Evolutionary conservation across 1,139 yeast genomes (phyloP).

Genomic region (Sugiyamaella neomexicana): DNA sequence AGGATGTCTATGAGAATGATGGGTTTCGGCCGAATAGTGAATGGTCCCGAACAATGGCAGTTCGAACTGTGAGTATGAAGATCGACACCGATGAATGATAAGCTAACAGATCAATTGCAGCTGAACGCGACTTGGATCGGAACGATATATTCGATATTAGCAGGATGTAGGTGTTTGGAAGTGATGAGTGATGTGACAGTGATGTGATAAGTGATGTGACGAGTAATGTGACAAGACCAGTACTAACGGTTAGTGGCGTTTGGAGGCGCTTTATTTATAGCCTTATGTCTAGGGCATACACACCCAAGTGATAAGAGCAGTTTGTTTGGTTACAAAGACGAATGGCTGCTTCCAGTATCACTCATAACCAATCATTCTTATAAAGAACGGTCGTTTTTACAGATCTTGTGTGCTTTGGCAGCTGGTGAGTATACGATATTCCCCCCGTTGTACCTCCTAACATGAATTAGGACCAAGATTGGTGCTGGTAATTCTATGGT

Average conservation of each 20-base stretch:
- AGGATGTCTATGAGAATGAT: not conserved
- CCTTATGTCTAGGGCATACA: conserved; percentile 17
- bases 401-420: conserved; percentile 68
- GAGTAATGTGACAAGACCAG: not conserved
- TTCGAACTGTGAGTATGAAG: not conserved
- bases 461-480: conserved; percentile 54
- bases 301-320: conserved; percentile 10
- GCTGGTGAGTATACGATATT: conserved; percentile 77
- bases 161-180: conserved; percentile 8
- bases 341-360: conserved; percentile 17
- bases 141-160: conserved; percentile 4
- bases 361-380: conserved; percentile 38
- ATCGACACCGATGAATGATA: not conserved
- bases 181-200: too few species aligned
- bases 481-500: conserved; percentile 76
- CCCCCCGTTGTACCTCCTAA: too few species aligned
- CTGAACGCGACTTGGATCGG: conserved; percentile 10
- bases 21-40: not conserved
- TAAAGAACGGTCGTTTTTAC: conserved; percentile 79
- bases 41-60: not conserved
- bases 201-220: too few species aligned
- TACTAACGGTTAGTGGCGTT: conserved; percentile 14
- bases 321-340: conserved; percentile 16
- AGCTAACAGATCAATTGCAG: conserved; percentile 3
- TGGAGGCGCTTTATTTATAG: conserved; percentile 17